These are phyloP conservation scores for Wickerhamomyces silvicola DNA, from an alignment of 805 yeast species.

Conservation along the genomic window DNA sequence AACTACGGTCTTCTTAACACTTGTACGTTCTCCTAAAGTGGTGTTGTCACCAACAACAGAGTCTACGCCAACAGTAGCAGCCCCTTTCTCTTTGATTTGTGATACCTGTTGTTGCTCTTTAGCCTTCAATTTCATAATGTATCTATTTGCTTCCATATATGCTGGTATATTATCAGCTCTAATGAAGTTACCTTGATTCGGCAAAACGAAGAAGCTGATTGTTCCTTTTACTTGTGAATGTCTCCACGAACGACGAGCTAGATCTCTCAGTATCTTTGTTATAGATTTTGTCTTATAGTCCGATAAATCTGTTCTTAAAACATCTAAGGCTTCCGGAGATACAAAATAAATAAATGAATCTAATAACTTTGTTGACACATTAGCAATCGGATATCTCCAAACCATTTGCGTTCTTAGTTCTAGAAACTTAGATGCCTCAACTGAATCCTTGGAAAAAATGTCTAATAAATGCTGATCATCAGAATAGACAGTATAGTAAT, in stretches of 20 bases:
- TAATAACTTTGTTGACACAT: conserved; percentile 69
- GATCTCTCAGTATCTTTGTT: conserved; percentile 69
- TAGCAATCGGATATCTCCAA: conserved; percentile 80
- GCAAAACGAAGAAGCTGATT: conserved; percentile 65
- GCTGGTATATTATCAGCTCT: conserved; percentile 76
- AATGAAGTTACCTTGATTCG: conserved; percentile 62
- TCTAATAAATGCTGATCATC: conserved; percentile 57
- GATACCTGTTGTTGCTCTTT: conserved; percentile 21
- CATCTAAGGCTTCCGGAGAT: conserved; percentile 43
- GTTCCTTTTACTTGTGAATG: conserved; percentile 55
- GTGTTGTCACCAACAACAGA: conserved; percentile 68
- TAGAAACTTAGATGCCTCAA: conserved; percentile 64
- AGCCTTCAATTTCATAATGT: conserved; percentile 62
- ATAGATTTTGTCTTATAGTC: conserved; percentile 36
- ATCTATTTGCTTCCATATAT: conserved; percentile 85
- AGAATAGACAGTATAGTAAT: conserved; percentile 62
- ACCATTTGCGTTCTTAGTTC: conserved; percentile 78
- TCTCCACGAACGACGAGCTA: conserved; percentile 90
- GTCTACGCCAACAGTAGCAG: conserved; percentile 83
- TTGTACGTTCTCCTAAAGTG: conserved; percentile 73
- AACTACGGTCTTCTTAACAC: conserved; percentile 78
- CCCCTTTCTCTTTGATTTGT: conserved; percentile 39
- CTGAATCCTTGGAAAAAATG: conserved; percentile 59
- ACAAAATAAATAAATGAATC: conserved; percentile 71
- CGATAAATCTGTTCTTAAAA: conserved; percentile 35